Evolutionary conservation across 2,329 filamentous ascomycete genomes (phyloP).

Genomic region (Rutstroemia sp.): DNA sequence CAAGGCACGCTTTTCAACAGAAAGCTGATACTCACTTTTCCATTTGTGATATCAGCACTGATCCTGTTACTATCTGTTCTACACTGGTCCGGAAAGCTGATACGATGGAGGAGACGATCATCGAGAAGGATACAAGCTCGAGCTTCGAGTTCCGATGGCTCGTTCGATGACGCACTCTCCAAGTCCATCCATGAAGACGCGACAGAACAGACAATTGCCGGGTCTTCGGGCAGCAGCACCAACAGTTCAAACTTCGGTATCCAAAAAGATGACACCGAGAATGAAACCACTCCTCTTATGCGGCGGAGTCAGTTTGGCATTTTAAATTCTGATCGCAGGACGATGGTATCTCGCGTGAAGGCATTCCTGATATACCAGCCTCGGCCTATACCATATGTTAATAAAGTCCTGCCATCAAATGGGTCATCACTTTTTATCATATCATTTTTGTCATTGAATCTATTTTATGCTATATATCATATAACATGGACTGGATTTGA

Average conservation of each 20-base stretch:
- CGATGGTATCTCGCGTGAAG: constrained; percentile 15
- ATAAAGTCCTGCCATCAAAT: constrained; percentile 51
- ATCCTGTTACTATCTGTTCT: constrained; percentile 11
- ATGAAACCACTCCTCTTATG: constrained; percentile 23
- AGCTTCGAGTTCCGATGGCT: neutral
- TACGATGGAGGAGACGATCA: constrained; percentile 18
- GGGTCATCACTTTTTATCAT: constrained; percentile 44
- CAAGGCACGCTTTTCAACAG: neutral
- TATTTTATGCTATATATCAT: constrained; percentile 50
- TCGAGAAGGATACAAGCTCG: constrained; percentile 6
- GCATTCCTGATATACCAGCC: constrained; percentile 48
- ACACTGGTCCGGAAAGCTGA: constrained; percentile 18
- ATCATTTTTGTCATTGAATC: constrained; percentile 44
- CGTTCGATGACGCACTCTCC: constrained; percentile 8
- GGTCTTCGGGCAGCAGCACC: constrained; percentile 23
- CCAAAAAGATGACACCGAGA: constrained; percentile 9
- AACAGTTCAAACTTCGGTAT: constrained; percentile 15
- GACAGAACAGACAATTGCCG: constrained; percentile 8
- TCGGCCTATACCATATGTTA: constrained; percentile 45
- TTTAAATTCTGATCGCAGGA: neutral
- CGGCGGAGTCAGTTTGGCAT: neutral
- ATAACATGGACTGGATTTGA: constrained; percentile 40
- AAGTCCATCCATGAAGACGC: constrained; percentile 12
- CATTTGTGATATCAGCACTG: neutral
- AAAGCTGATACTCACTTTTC: constrained; percentile 2